Evolutionary conservation across 164 flowering plant genomes (phyloP), one percentile per base, ranked within the genome.

Genomic region (Echeveria elegans): DNA sequence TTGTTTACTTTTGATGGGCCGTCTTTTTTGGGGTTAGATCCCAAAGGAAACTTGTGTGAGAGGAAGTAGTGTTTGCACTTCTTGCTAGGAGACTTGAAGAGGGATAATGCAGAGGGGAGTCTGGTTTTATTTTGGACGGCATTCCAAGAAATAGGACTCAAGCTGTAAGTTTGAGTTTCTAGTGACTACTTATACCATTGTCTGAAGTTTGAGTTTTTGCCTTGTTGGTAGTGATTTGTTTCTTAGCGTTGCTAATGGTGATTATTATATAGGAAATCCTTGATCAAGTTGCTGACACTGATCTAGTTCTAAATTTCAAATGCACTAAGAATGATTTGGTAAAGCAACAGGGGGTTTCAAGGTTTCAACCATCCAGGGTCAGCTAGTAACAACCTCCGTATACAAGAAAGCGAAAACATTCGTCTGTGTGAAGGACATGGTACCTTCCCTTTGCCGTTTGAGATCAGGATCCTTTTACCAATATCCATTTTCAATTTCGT

Each of bases 101-200:
- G 73, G 94, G 94, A 8, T 87, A 80, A 67, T 68, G 66, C 69
- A 83, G 77, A 72, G 97, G 99, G 26, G 96, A 95, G 79, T 80
- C 80, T 26, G 99, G 99, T 28, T 95, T 95, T 74, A 95, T 95
- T 71, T 77, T 95, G 63, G 97, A 92, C 75, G 99, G 99, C 10
- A 82, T 90, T 69, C 97, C 95, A 63, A 82, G 97, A 40, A 84
- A 89, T 26, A 74, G 76, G 62, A 66, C 76, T 15, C 95, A 90
- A 82, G 99, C 99, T 70, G 97, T 90, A 78, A 80, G 97, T 83
- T 14, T 14, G 30, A 16, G 45, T 36, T 12, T 66, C n/a, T n/a
- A n/a, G n/a, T n/a, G n/a, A n/a, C n/a, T 21, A 52, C 29, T 32
- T 19, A 15, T 19, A 28, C 53, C 23, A 1, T 47, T 58, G 34